Base-by-base conservation (phyloP, 306 rosid species). In the Sindora glabra region DNA sequence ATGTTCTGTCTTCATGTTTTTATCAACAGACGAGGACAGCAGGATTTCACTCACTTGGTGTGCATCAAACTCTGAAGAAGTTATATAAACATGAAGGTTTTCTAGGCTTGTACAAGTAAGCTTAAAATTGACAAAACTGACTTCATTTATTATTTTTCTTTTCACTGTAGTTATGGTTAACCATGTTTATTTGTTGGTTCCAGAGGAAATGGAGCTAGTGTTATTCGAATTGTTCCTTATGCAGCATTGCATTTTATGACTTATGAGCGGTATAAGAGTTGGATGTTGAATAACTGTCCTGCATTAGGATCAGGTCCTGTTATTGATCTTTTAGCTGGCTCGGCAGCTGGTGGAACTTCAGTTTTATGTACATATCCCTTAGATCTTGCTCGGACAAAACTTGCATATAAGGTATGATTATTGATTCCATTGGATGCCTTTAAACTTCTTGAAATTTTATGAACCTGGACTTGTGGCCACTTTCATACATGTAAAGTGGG, bases 131-230 rank as follows among this genome's bases (percentile, higher is more conserved):
- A 50, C 17, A 14, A 45, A n/a, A 36, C 40, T 48, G 36, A 40
- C 5, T 10, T 12, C 15, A 32, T 30, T 9, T 17, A 9, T 6
- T 22, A 6, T 19, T 17, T 24, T 9, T 40, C 19, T 13, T 29
- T 59, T 29, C 15, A 0, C 21, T 62, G 51, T n/a, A 48, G 37
- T 33, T 37, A 9, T 48, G 56, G 65, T 30, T 61, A 55, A 49
- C 60, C 45, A 10, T 50, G 44, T 33, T 37, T 51, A 19, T 60
- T 57, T 66, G 73, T 17, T 64, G 70, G 25, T 50, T 76, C 46
- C 56, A 94, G 99, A 67, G 99, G 99, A 84, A 94, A 94, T 71
- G 96, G 97, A 69, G 99, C 99, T 21, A 84, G 99, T 64, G 87
- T 84, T 66, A 75, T 82, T 33, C 86, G 99, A 50, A 84, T 92